phyloP scores from a whole-genome alignment of 73 alveolate genomes.

The Stentor coeruleus region DNA sequence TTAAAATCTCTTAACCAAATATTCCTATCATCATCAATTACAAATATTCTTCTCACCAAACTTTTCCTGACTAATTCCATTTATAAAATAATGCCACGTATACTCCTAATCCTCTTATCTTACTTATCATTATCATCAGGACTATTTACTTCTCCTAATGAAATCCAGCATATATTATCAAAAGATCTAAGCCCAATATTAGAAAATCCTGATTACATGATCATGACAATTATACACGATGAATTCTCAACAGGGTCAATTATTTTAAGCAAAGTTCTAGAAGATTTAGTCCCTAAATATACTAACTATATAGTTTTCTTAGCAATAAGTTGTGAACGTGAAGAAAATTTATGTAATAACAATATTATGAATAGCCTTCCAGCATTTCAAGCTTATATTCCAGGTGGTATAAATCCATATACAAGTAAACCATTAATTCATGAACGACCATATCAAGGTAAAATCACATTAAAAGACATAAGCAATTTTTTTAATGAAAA shows the following conservation, averaged over 20 bases:
- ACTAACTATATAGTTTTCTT: background rate
- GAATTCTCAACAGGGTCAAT: background rate
- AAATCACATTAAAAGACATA: background rate
- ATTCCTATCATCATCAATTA: no score
- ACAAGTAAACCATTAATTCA: background rate
- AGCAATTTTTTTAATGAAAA: background rate
- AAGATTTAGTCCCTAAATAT: background rate
- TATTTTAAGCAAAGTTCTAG: background rate
- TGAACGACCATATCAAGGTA: background rate
- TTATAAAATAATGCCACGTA: no score
- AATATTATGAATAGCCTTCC: background rate
- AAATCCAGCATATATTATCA: background rate
- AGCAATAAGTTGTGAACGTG: slow-evolving; percentile 3
- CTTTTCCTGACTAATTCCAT: no score
- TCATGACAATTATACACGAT: background rate
- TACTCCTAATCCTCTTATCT: no score
- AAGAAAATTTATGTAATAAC: background rate
- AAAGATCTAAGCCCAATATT: background rate
- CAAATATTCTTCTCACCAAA: no score
- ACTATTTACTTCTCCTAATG: no score
- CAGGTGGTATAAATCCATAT: slow-evolving; percentile 9
- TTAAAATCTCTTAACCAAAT: no score
- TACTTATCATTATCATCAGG: no score
- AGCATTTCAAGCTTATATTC: background rate
- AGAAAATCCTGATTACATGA: slow-evolving; percentile 8